phyloP scores from a whole-genome alignment of 345 rosid species.

The Moricandia moricandioides region DNA sequence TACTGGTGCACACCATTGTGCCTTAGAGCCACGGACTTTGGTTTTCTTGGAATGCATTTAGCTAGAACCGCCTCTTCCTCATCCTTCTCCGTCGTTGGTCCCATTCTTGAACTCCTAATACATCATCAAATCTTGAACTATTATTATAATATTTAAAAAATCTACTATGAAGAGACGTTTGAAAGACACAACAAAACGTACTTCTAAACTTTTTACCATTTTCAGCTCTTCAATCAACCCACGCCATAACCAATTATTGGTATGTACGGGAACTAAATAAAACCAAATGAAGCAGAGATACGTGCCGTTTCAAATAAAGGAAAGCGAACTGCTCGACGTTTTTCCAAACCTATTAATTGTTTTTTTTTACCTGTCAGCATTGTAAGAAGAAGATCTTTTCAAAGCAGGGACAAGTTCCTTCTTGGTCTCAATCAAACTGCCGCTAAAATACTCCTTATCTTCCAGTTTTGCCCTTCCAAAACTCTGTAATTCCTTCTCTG shows the following conservation, averaged over 20 bases:
- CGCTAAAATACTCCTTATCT: constrained; percentile 88
- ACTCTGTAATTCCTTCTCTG: constrained; percentile 30
- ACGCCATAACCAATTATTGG: constrained; percentile 30
- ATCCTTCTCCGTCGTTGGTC: constrained; percentile 30
- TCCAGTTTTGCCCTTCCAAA: constrained; percentile 61
- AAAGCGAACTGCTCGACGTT: constrained; percentile 3
- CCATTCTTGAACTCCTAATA: constrained; percentile 47
- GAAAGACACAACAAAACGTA: constrained; percentile 20
- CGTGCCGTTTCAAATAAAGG: constrained; percentile 20
- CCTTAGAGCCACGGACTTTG: constrained; percentile 37
- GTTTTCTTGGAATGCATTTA: constrained; percentile 52
- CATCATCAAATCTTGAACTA: neutral
- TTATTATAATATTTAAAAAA: neutral
- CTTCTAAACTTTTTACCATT: constrained; percentile 27
- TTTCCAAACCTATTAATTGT: neutral
- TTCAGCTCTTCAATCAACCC: constrained; percentile 29
- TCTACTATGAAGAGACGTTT: constrained; percentile 4
- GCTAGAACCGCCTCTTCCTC: constrained; percentile 42
- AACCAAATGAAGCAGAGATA: neutral
- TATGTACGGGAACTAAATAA: constrained; percentile 11
- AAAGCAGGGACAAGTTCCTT: constrained; percentile 51
- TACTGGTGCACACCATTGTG: constrained; percentile 28
- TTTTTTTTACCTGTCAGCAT: constrained; percentile 64
- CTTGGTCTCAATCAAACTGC: constrained; percentile 85
- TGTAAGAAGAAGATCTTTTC: constrained; percentile 81